These are phyloP conservation scores for Fusarium compactum DNA, from an alignment of 2,329 filamentous ascomycete species.

Conservation along the genomic window DNA sequence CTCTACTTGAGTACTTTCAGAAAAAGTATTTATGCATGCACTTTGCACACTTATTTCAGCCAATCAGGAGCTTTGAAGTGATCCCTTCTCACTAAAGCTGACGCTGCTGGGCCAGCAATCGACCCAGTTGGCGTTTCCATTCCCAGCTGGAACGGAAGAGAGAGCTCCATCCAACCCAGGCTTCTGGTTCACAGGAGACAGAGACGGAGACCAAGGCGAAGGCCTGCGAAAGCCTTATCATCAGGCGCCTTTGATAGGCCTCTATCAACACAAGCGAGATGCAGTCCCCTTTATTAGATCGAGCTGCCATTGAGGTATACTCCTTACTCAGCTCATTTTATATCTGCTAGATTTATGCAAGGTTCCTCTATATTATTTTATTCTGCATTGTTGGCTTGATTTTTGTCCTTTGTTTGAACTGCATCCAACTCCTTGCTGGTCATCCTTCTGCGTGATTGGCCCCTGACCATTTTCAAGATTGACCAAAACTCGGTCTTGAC, in stretches of 20 bases:
- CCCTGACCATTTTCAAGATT: background rate
- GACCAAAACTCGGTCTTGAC: slow-evolving; percentile 20
- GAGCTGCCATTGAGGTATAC: background rate
- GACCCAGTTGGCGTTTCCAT: slow-evolving; percentile 12
- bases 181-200: slow-evolving; percentile 6
- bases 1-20: slow-evolving; percentile 19
- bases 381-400: background rate
- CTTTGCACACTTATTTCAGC: slow-evolving; percentile 33
- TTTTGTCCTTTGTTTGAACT: slow-evolving; percentile 7
- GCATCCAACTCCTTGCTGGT: slow-evolving; percentile 13
- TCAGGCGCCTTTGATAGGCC: background rate
- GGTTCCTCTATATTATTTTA: background rate
- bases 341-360: background rate
- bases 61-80: slow-evolving; percentile 19
- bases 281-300: slow-evolving; percentile 4
- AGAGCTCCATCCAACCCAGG: background rate
- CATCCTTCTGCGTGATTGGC: slow-evolving; percentile 26
- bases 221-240: background rate
- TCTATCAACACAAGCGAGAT: slow-evolving; percentile 12
- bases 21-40: slow-evolving; percentile 46
- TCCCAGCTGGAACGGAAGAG: slow-evolving; percentile 6
- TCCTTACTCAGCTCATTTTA: background rate
- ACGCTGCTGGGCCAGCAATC: slow-evolving; percentile 35
- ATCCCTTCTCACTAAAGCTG: slow-evolving; percentile 23
- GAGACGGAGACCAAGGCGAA: background rate